phyloP scores from a whole-genome alignment of 768 basidiomycete genomes.

The Amyloporia xantha region DNA sequence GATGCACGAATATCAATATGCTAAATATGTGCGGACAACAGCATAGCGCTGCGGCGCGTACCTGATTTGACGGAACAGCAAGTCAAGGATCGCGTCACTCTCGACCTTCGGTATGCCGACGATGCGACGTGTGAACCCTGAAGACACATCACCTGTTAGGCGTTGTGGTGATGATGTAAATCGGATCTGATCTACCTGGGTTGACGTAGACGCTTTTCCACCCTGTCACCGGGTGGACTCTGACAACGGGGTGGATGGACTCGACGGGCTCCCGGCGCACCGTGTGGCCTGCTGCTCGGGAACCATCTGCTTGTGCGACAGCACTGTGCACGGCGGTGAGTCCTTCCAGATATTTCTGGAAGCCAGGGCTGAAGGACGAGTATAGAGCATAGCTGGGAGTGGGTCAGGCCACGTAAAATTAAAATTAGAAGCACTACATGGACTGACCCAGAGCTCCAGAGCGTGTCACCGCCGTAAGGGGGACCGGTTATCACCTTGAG shows the following conservation, averaged over 20 bases:
- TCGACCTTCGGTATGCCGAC: constrained; percentile 76
- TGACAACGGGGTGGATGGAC: constrained; percentile 72
- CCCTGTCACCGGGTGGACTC: constrained; percentile 79
- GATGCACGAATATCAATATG: no score
- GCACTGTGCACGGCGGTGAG: constrained; percentile 71
- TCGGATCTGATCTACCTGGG: constrained; percentile 39
- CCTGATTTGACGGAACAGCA: constrained; percentile 63
- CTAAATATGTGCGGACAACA: no score
- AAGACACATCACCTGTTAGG: not conserved
- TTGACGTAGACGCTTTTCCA: constrained; percentile 84
- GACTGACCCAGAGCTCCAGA: constrained; percentile 72
- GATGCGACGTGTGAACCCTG: constrained; percentile 76
- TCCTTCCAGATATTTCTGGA: constrained; percentile 73
- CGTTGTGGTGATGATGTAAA: not conserved
- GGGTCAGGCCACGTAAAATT: constrained; percentile 4
- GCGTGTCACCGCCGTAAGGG: constrained; percentile 69
- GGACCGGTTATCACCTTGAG: constrained; percentile 68
- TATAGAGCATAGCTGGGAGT: constrained; percentile 66
- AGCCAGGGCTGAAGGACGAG: constrained; percentile 67
- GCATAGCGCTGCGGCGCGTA: constrained; percentile 5
- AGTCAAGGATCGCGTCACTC: constrained; percentile 63
- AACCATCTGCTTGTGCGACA: constrained; percentile 70
- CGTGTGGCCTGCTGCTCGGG: constrained; percentile 59
- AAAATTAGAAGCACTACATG: not conserved
- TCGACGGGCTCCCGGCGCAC: constrained; percentile 67